Conservation (phyloP, 805 yeast species). For the Ogataea parapolymorpha region DNA sequence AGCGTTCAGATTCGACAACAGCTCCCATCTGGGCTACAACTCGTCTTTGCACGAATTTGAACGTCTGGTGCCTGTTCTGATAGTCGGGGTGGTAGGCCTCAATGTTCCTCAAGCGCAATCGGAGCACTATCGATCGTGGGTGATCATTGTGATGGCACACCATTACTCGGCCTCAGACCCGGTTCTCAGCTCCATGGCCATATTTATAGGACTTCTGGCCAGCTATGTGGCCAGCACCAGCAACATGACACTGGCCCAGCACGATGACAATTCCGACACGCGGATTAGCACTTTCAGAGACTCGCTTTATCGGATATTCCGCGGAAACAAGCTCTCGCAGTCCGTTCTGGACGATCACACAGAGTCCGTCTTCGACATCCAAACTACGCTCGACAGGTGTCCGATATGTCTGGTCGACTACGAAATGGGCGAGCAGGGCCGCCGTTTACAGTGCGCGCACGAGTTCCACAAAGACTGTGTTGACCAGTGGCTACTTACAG, state of each 20-base stretch:
- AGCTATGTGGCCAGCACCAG: slow-evolving; percentile 21
- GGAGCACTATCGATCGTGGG: slow-evolving; percentile 47
- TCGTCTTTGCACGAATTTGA: slow-evolving; percentile 15
- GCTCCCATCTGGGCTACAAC: slow-evolving; percentile 17
- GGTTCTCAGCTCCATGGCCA: slow-evolving; percentile 42
- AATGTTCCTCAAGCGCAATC: slow-evolving; percentile 14
- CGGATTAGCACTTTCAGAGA: slow-evolving; percentile 23
- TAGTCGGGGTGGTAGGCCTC: slow-evolving; percentile 31
- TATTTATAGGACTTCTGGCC: slow-evolving; percentile 23
- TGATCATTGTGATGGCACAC: slow-evolving; percentile 61
- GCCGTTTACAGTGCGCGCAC: slow-evolving; percentile 49
- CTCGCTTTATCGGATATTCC: slow-evolving; percentile 22
- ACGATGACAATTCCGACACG: slow-evolving; percentile 10
- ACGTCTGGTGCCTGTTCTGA: slow-evolving; percentile 28
- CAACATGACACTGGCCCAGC: slow-evolving; percentile 8
- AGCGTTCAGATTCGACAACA: slow-evolving; percentile 39
- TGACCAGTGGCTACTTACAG: slow-evolving; percentile 53
- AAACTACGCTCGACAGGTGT: slow-evolving; percentile 37
- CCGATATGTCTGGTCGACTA: slow-evolving; percentile 53
- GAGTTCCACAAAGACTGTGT: slow-evolving; percentile 53
- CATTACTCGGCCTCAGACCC: slow-evolving; percentile 39
- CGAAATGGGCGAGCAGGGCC: slow-evolving; percentile 42
- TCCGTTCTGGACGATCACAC: slow-evolving; percentile 16
- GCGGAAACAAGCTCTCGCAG: slow-evolving; percentile 16
- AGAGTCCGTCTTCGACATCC: slow-evolving; percentile 18